Conservation (phyloP, 345 rosid genomes). For the Syzygium aqueum region DNA sequence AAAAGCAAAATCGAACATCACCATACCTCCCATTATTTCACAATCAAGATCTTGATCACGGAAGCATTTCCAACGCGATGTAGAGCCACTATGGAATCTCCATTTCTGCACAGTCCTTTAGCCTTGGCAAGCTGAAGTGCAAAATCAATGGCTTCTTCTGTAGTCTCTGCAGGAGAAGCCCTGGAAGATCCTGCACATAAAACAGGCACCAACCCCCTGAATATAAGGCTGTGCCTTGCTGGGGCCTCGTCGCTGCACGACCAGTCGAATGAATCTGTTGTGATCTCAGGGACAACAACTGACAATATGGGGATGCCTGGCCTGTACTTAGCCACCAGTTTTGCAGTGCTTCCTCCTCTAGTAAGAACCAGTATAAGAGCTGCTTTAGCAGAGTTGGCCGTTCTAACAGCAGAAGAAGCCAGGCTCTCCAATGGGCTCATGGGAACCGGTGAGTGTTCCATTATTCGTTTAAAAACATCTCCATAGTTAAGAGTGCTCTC, state of each 20-base stretch:
- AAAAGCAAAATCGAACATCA: neutral
- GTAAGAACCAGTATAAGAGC: slow-evolving; percentile 82
- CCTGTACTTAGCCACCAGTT: slow-evolving; percentile 93
- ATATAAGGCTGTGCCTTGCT: slow-evolving; percentile 88
- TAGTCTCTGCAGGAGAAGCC: slow-evolving; percentile 82
- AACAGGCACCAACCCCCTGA: slow-evolving; percentile 76
- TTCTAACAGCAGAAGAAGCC: slow-evolving; percentile 96
- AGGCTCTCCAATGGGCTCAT: slow-evolving; percentile 94
- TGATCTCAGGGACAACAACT: slow-evolving; percentile 90
- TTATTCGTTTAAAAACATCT: slow-evolving; percentile 76
- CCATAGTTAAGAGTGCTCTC: slow-evolving; percentile 86
- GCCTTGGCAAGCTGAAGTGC: slow-evolving; percentile 59
- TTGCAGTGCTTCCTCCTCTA: slow-evolving; percentile 95
- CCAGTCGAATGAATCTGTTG: slow-evolving; percentile 88
- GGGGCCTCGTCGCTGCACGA: slow-evolving; percentile 87
- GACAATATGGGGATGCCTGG: slow-evolving; percentile 86
- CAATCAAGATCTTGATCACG: slow-evolving; percentile 88
- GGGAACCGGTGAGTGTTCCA: slow-evolving; percentile 82
- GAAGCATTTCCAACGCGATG: slow-evolving; percentile 87
- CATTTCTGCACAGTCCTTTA: slow-evolving; percentile 57
- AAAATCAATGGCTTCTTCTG: slow-evolving; percentile 84
- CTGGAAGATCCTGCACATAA: slow-evolving; percentile 81
- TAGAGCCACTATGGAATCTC: slow-evolving; percentile 85
- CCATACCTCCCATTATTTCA: slow-evolving; percentile 23
- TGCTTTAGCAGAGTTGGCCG: slow-evolving; percentile 82